phyloP scores from a whole-genome alignment of 768 basidiomycete species.

The Pulveroboletus sp. region DNA sequence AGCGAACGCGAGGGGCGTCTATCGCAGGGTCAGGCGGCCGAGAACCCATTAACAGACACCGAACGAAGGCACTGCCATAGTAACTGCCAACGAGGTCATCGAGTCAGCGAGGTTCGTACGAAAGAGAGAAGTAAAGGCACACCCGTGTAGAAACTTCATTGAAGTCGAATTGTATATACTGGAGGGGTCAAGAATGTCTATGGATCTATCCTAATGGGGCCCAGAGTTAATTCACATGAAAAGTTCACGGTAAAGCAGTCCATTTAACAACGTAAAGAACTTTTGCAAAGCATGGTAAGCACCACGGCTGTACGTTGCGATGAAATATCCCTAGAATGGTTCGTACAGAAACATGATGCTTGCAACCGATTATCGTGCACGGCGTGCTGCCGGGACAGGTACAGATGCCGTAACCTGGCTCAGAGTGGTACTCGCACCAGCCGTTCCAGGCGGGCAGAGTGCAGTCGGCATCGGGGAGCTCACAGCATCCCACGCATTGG shows the following conservation, averaged over 20 bases:
- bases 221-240: no score
- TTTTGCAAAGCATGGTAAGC: not conserved
- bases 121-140: slow-evolving; percentile 1
- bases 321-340: not conserved
- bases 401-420: slow-evolving; percentile 1
- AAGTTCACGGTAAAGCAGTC: not conserved
- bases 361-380: slow-evolving; percentile 2
- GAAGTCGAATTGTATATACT: not conserved
- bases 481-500: slow-evolving; percentile 61
- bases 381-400: slow-evolving; percentile 2
- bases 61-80: not conserved
- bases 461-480: slow-evolving; percentile 45
- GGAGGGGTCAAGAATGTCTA: not conserved
- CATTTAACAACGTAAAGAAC: not conserved
- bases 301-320: not conserved
- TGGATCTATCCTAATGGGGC: not conserved
- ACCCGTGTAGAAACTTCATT: slow-evolving; percentile 5
- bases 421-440: not conserved
- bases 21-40: not conserved
- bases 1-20: not conserved
- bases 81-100: not conserved
- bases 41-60: not conserved
- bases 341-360: not conserved
- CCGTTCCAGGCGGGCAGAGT: slow-evolving; percentile 33
- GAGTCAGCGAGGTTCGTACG: slow-evolving; percentile 3